phyloP scores from a whole-genome alignment of 768 basidiomycete species.

The Trametes sanguinea region DNA sequence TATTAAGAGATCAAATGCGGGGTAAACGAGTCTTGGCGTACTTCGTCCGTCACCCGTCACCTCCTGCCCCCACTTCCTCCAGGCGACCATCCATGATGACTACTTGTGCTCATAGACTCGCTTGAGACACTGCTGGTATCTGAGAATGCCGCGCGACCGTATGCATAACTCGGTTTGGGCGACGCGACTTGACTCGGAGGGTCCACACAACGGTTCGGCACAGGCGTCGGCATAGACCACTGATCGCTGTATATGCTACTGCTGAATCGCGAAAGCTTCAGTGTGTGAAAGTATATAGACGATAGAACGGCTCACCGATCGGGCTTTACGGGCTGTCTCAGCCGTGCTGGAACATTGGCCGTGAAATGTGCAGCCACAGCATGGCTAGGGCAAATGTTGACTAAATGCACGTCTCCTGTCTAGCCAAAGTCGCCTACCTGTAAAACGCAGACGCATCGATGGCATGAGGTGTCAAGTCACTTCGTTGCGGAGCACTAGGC shows the following conservation, averaged over 20 bases:
- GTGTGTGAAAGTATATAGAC: neutral
- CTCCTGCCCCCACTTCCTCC: neutral
- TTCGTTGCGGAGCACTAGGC: constrained; percentile 13
- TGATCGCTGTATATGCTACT: neutral
- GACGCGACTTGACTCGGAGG: neutral
- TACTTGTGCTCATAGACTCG: neutral
- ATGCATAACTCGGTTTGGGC: constrained; percentile 19
- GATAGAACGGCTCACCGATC: neutral
- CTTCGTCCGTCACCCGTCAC: constrained; percentile 7
- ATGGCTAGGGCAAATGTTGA: neutral
- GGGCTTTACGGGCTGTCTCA: constrained; percentile 1
- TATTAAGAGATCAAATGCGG: constrained; percentile 3
- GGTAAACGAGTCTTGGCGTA: constrained; percentile 1
- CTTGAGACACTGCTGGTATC: neutral
- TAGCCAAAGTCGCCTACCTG: constrained; percentile 44
- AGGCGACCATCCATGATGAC: neutral
- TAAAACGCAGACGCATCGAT: constrained; percentile 49
- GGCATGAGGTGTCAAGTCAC: constrained; percentile 21
- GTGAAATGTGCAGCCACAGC: constrained; percentile 47
- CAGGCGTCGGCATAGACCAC: constrained; percentile 1
- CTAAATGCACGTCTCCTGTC: neutral
- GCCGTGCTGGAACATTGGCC: constrained; percentile 10
- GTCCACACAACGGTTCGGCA: neutral
- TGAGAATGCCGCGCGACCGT: constrained; percentile 12
- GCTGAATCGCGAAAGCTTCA: neutral